Conservation (phyloP, 257 asterid species). For the Datura wrightii region DNA sequence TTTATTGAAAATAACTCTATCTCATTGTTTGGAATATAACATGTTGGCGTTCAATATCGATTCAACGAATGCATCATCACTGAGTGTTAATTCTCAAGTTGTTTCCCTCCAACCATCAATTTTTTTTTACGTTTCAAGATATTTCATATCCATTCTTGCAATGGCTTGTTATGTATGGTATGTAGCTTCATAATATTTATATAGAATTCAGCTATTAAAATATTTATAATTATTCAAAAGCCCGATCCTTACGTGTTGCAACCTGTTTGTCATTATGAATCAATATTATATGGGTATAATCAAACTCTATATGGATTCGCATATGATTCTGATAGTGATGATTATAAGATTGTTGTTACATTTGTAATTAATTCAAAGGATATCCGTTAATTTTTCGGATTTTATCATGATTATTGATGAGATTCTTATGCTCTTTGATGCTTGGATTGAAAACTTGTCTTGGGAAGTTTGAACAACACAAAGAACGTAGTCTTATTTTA, state of each 20-base stretch:
- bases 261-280: not conserved
- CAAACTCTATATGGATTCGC: not conserved
- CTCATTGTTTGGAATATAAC: not conserved
- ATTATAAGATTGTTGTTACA: not conserved
- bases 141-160: not conserved
- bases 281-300: not conserved
- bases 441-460: too few relatives aligned
- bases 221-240: not conserved
- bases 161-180: constrained; percentile 4
- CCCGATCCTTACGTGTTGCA: not conserved
- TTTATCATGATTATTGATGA: not conserved
- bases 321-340: not conserved
- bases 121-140: not conserved
- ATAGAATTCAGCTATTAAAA: not conserved
- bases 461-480: too few relatives aligned
- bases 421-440: too few relatives aligned
- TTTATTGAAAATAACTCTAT: not conserved
- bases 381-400: not conserved
- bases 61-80: not conserved
- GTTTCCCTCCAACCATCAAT: not conserved
- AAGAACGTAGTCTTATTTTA: too few relatives aligned
- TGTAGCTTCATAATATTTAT: not conserved
- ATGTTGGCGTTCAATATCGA: not conserved
- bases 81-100: not conserved
- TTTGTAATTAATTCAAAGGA: not conserved